Percentiles rank a stretch among this genome's conserved stretches.
These are phyloP conservation scores for Pseudogymnoascus verrucosus DNA, from an alignment of 2,329 filamentous ascomycete species.

Conservation along the genomic window DNA sequence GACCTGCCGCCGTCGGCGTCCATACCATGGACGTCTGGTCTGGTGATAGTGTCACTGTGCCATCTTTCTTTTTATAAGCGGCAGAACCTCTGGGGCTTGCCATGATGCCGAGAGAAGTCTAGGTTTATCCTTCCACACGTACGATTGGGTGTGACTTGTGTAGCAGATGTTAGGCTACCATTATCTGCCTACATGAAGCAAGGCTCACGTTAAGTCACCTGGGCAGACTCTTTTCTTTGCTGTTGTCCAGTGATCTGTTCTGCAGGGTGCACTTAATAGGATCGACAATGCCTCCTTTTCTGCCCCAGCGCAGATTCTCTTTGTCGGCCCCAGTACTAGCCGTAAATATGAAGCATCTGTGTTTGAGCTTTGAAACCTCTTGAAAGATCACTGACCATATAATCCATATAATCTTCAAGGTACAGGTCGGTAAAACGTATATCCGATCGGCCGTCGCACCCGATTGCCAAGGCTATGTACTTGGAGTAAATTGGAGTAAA, in stretches of 20 bases:
- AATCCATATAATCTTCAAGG: slow-evolving; percentile 8
- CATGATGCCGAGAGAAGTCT: slow-evolving; percentile 34
- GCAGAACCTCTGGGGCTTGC: slow-evolving; percentile 56
- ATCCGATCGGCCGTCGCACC: slow-evolving; percentile 1
- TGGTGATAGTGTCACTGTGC: slow-evolving; percentile 64
- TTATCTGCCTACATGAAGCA: slow-evolving; percentile 2
- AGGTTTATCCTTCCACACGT: not conserved
- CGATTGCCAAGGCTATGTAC: slow-evolving; percentile 7
- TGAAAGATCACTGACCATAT: not conserved
- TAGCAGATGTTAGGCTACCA: not conserved
- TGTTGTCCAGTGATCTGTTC: not conserved
- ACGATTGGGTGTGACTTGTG: not conserved
- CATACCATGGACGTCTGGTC: slow-evolving; percentile 72
- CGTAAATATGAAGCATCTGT: slow-evolving; percentile 3
- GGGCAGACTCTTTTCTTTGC: not conserved
- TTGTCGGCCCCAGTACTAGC: not conserved
- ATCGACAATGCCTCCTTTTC: not conserved
- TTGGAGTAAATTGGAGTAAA: slow-evolving; percentile 9
- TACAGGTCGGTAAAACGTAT: not conserved
- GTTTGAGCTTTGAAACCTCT: slow-evolving; percentile 3
- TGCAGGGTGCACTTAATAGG: not conserved
- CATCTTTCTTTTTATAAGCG: slow-evolving; percentile 94
- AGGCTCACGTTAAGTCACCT: slow-evolving; percentile 2
- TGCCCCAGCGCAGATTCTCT: not conserved
- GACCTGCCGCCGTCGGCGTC: slow-evolving; percentile 59